Percentiles rank a stretch among this genome's conserved stretches.
Conservation (phyloP, 2,329 filamentous ascomycete species). For the Neonectria sp. region DNA sequence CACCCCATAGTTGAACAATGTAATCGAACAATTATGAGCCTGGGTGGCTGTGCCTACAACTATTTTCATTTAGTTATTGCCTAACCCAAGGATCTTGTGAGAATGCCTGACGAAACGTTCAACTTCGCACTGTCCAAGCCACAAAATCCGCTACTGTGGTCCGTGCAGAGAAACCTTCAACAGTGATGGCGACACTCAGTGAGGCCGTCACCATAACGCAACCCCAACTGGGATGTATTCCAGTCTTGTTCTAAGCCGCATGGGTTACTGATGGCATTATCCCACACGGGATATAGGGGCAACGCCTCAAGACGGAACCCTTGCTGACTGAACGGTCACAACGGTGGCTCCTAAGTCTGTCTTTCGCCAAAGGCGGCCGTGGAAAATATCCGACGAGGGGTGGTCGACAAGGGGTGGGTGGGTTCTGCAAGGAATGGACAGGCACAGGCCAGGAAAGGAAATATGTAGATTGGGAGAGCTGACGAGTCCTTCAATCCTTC, state of each 20-base stretch:
- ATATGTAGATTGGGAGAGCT: not conserved
- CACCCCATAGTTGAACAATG: too few relatives aligned
- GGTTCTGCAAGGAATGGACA: conserved; percentile 9
- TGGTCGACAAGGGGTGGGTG: conserved; percentile 5
- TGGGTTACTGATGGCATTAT: not conserved
- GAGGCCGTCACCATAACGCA: not conserved
- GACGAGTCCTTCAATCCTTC: conserved; percentile 5
- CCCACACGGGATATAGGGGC: not conserved
- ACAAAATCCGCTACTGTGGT: too few relatives aligned
- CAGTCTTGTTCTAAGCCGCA: not conserved
- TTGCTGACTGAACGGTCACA: not conserved
- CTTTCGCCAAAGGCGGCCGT: conserved; percentile 4
- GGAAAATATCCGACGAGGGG: conserved; percentile 11
- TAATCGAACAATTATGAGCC: too few relatives aligned
- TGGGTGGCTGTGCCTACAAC: too few relatives aligned
- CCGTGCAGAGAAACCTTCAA: too few relatives aligned
- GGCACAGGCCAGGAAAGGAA: not conserved
- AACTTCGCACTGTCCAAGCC: too few relatives aligned
- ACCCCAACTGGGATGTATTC: not conserved
- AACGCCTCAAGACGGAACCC: not conserved
- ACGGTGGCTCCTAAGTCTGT: not conserved
- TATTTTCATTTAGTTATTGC: too few relatives aligned
- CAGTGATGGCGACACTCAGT: too few relatives aligned
- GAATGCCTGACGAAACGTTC: too few relatives aligned
- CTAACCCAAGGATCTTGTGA: too few relatives aligned